Evolutionary conservation across 305 asterid genomes (phyloP), one percentile per base, ranked within the genome.

Genomic region (Fraxinus baroniana): DNA sequence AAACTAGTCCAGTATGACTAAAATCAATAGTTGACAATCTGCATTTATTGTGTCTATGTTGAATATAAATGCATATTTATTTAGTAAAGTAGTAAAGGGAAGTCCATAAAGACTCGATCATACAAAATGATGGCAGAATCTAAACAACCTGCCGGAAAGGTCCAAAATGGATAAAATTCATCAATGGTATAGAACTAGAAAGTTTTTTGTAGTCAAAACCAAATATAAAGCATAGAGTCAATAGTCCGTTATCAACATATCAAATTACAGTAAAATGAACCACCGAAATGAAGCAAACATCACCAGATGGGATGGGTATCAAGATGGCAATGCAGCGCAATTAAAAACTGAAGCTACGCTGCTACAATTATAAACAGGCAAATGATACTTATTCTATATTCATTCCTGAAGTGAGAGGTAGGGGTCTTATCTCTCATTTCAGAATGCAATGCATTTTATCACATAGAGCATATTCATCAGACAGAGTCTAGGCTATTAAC

Each of bases 141-240:
- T 70, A 10, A 70, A 30, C 37, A 77, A 76, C 72, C 39, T 70
- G 22, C 80, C 4, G 12, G 36, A 60, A 49, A 22, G 41, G 36
- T 49, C 9, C 3, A 78, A 78, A 78, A 30, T 68, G 39, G 9
- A 30, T 68, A 13, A 4, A 24, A 12, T 39, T 64, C 66, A 80
- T 12, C 77, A 30, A 18, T 55, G 17, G 3, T 30, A 80, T 6
- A 76, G 9, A 41, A 80, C 15, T 18, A 35, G 5, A 2, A 70
- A 70, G 20, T 81, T 78, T 44, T 71, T 24, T 30, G 73, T 46
- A 28, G 83, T 71, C 35, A 44, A 18, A 86, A 74, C 57, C 68
- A 32, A 32, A n/a, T 28, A 28, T 36, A 73, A 41, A 79, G 78
- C 83, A 74, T 32, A 62, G 3, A 8, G 0, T 35, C 18, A 20